Percentiles rank a stretch among this genome's conserved stretches.
These are phyloP conservation scores for Penicillium paneum DNA, from an alignment of 2,329 filamentous ascomycete genomes.

Conservation along the genomic window DNA sequence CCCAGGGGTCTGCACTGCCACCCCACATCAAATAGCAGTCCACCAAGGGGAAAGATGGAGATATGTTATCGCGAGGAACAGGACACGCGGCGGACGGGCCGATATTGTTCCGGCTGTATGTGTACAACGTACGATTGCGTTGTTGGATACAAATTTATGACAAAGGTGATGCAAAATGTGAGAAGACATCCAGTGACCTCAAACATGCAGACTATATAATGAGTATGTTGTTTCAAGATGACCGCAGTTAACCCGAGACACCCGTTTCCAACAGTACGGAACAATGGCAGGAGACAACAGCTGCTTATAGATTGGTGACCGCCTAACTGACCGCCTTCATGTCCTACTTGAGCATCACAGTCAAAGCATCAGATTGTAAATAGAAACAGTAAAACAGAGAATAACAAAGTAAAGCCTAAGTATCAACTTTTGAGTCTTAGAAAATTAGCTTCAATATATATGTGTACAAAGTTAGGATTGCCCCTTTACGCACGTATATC, in stretches of 20 bases:
- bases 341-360: not conserved
- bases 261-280: not conserved
- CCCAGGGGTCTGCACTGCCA: constrained; percentile 17
- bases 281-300: not conserved
- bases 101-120: constrained; percentile 34
- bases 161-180: not conserved
- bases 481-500: too few species aligned
- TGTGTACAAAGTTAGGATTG: too few species aligned
- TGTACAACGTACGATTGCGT: not conserved
- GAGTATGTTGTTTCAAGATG: not conserved
- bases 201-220: not conserved
- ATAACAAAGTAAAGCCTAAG: fast-evolving
- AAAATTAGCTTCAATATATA: too few species aligned
- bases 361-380: not conserved
- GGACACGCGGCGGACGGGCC: constrained; percentile 33
- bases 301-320: not conserved
- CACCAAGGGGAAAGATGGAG: constrained; percentile 17
- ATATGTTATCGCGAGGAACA: constrained; percentile 20
- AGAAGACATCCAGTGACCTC: not conserved
- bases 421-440: too few species aligned
- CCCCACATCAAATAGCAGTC: constrained; percentile 27
- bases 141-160: not conserved
- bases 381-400: not conserved
- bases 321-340: not conserved
- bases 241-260: not conserved